Conservation (phyloP, 495 filamentous ascomycete genomes). For the Mycothermus thermophilus region DNA sequence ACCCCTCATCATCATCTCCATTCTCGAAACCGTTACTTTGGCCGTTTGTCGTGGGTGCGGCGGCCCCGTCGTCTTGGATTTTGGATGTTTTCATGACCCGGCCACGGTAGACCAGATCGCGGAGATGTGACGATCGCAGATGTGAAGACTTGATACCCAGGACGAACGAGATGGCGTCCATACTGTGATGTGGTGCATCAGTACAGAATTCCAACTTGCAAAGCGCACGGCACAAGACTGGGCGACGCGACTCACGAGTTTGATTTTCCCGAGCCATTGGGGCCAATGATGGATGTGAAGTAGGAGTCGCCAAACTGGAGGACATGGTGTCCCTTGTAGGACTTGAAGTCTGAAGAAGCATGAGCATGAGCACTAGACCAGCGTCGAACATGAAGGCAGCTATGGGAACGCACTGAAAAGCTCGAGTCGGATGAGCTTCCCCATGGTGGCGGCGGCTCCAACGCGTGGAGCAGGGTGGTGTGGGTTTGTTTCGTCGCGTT, state of each 20-base stretch:
- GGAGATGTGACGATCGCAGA: constrained; percentile 84
- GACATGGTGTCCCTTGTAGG: constrained; percentile 88
- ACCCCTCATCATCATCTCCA: constrained; percentile 43
- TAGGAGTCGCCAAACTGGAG: constrained; percentile 96
- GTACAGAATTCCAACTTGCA: too few species aligned
- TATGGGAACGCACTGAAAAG: constrained; percentile 59
- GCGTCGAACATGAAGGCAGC: too few species aligned
- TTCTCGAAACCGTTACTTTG: constrained; percentile 39
- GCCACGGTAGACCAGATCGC: constrained; percentile 91
- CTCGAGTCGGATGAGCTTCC: constrained; percentile 90
- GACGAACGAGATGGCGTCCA: constrained; percentile 99
- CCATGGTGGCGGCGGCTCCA: constrained; percentile 27
- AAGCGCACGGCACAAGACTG: neutral
- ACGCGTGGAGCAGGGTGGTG: constrained; percentile 7
- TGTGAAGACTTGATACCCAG: constrained; percentile 97
- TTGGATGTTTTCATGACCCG: constrained; percentile 83
- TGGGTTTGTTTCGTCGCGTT: constrained; percentile 6
- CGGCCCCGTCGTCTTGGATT: constrained; percentile 75
- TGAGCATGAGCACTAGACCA: too few species aligned
- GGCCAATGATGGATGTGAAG: constrained; percentile 97
- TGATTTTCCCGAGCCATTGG: constrained; percentile 99
- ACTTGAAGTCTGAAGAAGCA: constrained; percentile 80
- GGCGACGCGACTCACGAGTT: constrained; percentile 63
- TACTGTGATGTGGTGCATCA: constrained; percentile 36
- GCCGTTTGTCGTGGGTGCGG: constrained; percentile 41